Base-by-base conservation (phyloP, 2,329 filamentous ascomycete species). In the Falciphora oryzae region DNA sequence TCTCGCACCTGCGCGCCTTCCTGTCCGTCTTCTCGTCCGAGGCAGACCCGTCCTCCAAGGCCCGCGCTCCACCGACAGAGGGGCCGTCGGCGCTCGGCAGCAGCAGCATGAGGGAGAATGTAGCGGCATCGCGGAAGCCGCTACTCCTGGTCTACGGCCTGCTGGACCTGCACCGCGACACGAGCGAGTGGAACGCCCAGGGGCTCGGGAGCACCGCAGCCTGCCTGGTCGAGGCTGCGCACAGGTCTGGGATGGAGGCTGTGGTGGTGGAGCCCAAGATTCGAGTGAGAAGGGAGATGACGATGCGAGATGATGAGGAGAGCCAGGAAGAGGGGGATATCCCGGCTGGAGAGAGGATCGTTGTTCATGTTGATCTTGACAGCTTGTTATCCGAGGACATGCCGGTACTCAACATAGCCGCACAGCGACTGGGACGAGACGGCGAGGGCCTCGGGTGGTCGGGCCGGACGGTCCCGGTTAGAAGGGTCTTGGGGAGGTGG, bases 1-100 rank as follows among this genome's bases (percentile, higher is more conserved):
- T 95, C 64, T 87, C 90, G 28, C 88, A 91, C 74, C 83, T 97
- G 8, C 88, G 92, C 64, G 91, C 91, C 50, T 91, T 89, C 71
- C 81, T 97, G 25, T 81, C 89, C 57, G 81, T 85, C 63, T 83
- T 85, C 66, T 76, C 76, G 25, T 67, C 74, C 2, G 35, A 38
- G 35, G 68, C 69, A 1, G 73, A 77, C 64, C 22, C 27, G 28
- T n/a, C 61, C 18, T 77, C 78, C 11, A 74, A 69, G 22, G 70
- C 57, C n/a, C 62, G 53, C 78, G 79, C 16, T 8, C 67, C 61
- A 62, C 64, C 32, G 62, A 69, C 62, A 38, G 63, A 3, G 22
- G 7, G 27, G 27, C 1, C n/a, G 27, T 57, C n/a, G 56, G 28
- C 57, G 57, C 50, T 32, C 25, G 38, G 31, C 62, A 28, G 16